Evolutionary conservation across 2,329 filamentous ascomycete species (phyloP), one percentile per base, ranked within the genome.

Genomic region (Fusarium sp.): DNA sequence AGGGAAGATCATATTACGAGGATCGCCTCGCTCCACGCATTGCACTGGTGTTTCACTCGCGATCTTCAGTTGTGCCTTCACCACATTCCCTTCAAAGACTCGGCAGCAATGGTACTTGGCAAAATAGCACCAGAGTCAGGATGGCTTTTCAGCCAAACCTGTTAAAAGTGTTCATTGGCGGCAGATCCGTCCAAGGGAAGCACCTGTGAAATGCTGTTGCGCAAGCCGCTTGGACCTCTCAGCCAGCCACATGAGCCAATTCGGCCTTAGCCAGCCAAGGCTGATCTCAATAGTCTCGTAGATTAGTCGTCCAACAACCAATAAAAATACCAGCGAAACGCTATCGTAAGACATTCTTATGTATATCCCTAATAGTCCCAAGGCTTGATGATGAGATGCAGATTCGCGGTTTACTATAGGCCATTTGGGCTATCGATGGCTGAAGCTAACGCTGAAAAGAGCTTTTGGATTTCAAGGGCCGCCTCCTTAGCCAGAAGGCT

Each of bases 171-270:
- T 11, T 11, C 4, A 30, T 30, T 30, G 27, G 10, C 27, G 4
- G n/a, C 2, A 9, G 13, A 20, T 32, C 25, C 13, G 14, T 20
- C 19, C 14, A 44, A 25, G 32, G 43, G 20, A 33, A 52, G 22
- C 13, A 14, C 2, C 10, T 4, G 6, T 33, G 20, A 33, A 10
- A 37, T 35, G 20, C 32, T n/a, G 15, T 9, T 32, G 19, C 13
- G 53, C 64, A 49, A 68, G 45, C 58, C 64, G 56, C 58, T 40
- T 19, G 37, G 7, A 25, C 22, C 23, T 32, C 40, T 60, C 64
- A 67, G 64, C 64, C 50, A 46, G 48, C 64, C 65, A 54, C 62
- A 19, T 7, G 4, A 4, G 14, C 19, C 7, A 2, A 13, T 37
- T 17, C 5, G 22, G 7, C 44, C 37, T 9, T 37, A n/a, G 35